Base-by-base conservation (phyloP, 73 alveolate species). In the Paramecium caudatum region DNA sequence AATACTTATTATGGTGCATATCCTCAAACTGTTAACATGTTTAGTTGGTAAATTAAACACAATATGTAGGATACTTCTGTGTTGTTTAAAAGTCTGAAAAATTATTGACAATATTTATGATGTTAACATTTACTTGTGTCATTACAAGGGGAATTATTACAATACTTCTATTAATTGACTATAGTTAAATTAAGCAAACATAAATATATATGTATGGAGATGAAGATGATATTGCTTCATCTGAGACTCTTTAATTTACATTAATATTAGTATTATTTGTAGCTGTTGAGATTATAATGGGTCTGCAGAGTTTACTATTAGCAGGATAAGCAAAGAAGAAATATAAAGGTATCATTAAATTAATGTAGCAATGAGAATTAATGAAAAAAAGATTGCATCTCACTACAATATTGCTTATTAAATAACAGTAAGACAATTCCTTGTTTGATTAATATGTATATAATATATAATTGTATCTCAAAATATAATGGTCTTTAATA, bases 91-190 rank as follows among this genome's bases (percentile, higher is more conserved):
- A 74, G 46, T 39, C 69, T 37, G 69, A 74, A 43, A 13, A 43
- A 74, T 39, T 74, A 23, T 37, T 74, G 43, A 39, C 88, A 4
- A 74, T 74, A 1, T 74, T 27, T 19, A 74, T 74, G 88, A 74
- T 74, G 88, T 41, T 74, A 21, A 74, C 88, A 0, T 37, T 43
- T 19, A 10, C 46, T 19, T 41, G 69, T 41, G 68, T 74, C 0
- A 74, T 74, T 25, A 45, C 88, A 0, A 74, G 88, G 43, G 88
- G 69, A 6, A 74, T 74, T 6, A 74, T 45, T 8, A 74, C 88
- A 34, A 74, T 74, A 27, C 23, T 74, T 21, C 9, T 74, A 5
- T 5, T 74, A 21, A 74, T 74, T 1, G 68, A 74, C 43, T 74
- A 39, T 43, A 74, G 10, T 41, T 21, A 74, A 39, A 74, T 74